These are phyloP conservation scores for Ocimum tenuiflorum DNA, from an alignment of 257 asterid species.

Conservation along the genomic window DNA sequence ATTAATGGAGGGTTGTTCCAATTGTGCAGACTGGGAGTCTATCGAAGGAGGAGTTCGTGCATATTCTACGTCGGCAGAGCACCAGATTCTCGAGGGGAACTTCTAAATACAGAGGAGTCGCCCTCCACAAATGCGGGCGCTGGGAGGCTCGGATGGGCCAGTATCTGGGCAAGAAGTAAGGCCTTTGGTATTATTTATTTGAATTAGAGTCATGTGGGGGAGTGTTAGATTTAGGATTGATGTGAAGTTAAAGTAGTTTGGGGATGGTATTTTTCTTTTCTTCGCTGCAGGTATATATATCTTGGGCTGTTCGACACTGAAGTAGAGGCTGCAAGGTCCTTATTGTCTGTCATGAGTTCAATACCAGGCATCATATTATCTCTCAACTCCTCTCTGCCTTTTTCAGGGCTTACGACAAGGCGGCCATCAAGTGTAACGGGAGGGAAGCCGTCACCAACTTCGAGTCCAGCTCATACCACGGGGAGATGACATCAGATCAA, in stretches of 20 bases:
- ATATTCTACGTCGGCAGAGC: constrained; percentile 47
- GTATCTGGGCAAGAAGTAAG: constrained; percentile 51
- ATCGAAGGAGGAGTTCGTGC: constrained; percentile 51
- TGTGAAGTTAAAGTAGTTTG: constrained; percentile 11
- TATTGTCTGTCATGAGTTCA: constrained; percentile 24
- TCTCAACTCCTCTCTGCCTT: background rate
- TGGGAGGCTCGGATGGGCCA: constrained; percentile 71
- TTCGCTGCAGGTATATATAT: constrained; percentile 43
- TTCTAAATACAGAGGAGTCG: constrained; percentile 55
- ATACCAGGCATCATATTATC: too few species aligned
- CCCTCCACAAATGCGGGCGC: constrained; percentile 57
- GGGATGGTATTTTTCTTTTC: constrained; percentile 16
- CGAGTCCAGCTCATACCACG: constrained; percentile 46
- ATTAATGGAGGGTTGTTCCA: background rate
- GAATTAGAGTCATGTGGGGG: too few species aligned
- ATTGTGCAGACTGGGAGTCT: constrained; percentile 33
- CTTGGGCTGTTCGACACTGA: constrained; percentile 48
- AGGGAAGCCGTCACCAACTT: constrained; percentile 76
- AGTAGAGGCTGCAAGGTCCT: constrained; percentile 52
- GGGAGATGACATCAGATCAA: constrained; percentile 23
- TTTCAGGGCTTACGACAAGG: constrained; percentile 70
- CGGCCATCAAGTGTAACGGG: constrained; percentile 63
- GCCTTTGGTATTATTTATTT: too few species aligned
- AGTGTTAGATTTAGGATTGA: too few species aligned
- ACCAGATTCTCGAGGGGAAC: constrained; percentile 52